A percentile compares a stretch with the other conserved stretches of the same genome.
Conservation (phyloP, 1,139 yeast species). For the Magnusiomyces magnusii region DNA sequence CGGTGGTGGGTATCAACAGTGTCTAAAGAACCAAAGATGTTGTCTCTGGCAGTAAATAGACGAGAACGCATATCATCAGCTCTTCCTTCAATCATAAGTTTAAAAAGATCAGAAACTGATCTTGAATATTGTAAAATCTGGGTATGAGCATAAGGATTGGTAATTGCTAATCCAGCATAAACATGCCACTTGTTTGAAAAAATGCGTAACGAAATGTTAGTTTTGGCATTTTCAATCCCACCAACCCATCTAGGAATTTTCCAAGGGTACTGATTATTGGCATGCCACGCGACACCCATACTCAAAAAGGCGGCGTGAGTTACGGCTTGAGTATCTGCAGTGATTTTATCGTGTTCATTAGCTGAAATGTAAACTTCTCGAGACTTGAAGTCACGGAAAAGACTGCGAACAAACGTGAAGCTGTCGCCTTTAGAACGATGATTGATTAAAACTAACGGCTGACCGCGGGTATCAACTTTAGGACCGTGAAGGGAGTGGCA, state of each 20-base stretch:
- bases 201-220: slow-evolving; percentile 83
- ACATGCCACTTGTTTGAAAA: slow-evolving; percentile 97
- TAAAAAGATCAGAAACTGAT: slow-evolving; percentile 74
- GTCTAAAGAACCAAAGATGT: slow-evolving; percentile 61
- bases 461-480: slow-evolving; percentile 78
- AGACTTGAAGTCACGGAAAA: slow-evolving; percentile 68
- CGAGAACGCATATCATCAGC: slow-evolving; percentile 51
- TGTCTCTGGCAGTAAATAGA: slow-evolving; percentile 57
- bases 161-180: slow-evolving; percentile 93
- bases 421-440: slow-evolving; percentile 59
- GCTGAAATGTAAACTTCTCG: slow-evolving; percentile 74
- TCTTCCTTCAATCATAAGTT: slow-evolving; percentile 70
- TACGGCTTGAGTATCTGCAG: slow-evolving; percentile 98
- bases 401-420: slow-evolving; percentile 50
- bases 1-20: slow-evolving; percentile 38
- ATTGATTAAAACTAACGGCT: slow-evolving; percentile 78
- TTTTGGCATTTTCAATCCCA: slow-evolving; percentile 92
- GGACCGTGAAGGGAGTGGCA: slow-evolving; percentile 96
- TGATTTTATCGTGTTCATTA: slow-evolving; percentile 81
- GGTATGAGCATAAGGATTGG: slow-evolving; percentile 88
- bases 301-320: slow-evolving; percentile 96
- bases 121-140: slow-evolving; percentile 87
- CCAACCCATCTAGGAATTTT: slow-evolving; percentile 80
- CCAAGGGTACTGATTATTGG: slow-evolving; percentile 86
- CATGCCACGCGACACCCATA: slow-evolving; percentile 97